Base-by-base conservation (phyloP, 2,329 filamentous ascomycete genomes). In the Huntiella bhutanensis region DNA sequence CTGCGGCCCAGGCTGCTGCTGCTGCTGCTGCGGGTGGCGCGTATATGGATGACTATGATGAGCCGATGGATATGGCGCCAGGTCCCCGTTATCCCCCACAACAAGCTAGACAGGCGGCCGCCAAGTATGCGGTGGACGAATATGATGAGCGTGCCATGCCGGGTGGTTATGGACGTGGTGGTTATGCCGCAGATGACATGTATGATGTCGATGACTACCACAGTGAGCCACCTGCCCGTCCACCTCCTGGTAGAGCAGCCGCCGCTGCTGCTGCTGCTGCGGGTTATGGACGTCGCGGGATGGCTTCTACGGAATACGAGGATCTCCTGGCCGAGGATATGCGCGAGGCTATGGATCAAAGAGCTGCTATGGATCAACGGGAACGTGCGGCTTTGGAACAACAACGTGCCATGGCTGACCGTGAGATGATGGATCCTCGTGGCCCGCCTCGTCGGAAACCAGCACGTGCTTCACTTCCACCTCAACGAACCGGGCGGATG, bases 91-190 rank as follows among this genome's bases (percentile, higher is more conserved):
- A 50, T 44, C 38, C 44, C 40, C 42, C 41, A 39, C 41, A 32
- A 32, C 28, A 22, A 46, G 44, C 41, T 43, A 19, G 44, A 40
- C 44, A 41, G 16, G 19, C n/a, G 13, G 35, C 46, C 44, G 35
- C 46, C 44, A 50, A 46, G 35, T 48, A 48, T 41, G 42, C 46
- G 17, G 36, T 10, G 12, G 46, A 48, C 15, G 22, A 32, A 4
- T 35, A 39, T 17, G 32, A 45, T 8, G 43, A 45, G n/a, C 38
- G 37, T 12, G 28, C 28, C 4, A 33, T 33, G 8, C 32, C 41
- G 5, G 41, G 28, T 34, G 41, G n/a, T 33, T 43, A 43, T 17
- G n/a, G 28, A 8, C 41, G 32, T n/a, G 43, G 36, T 12, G 35
- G 33, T 33, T 43, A 46, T 43, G 33, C 17, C 11, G 40, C 46